Evolutionary conservation across 2,329 filamentous ascomycete species (phyloP).

Genomic region (Amesomyces nigricolor): DNA sequence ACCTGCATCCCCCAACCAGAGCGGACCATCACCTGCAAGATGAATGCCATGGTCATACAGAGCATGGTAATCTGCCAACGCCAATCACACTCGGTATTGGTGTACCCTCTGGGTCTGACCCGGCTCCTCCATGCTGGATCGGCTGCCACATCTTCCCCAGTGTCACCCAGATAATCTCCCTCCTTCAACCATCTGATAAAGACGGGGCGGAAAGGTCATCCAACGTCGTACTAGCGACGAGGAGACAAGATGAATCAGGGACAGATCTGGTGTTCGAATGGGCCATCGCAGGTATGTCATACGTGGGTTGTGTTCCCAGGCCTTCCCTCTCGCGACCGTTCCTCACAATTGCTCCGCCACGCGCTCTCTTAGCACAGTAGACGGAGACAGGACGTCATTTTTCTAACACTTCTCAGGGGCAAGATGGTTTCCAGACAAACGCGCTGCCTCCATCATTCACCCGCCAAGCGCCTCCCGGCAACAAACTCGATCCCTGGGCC

Average conservation of each 20-base stretch:
- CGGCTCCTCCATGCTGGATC: constrained; percentile 1
- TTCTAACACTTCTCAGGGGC: not conserved
- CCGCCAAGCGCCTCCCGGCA: not conserved
- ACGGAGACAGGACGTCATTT: no score
- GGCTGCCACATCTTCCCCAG: not conserved
- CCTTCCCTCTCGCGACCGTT: not conserved
- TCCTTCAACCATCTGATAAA: not conserved
- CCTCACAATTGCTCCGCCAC: no score
- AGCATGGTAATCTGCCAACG: not conserved
- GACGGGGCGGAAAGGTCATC: not conserved
- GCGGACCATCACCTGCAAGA: no score
- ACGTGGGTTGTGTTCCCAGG: not conserved
- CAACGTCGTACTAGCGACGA: not conserved
- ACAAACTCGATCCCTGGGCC: not conserved
- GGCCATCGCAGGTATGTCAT: constrained; percentile 3
- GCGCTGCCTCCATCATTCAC: not conserved
- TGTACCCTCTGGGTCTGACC: not conserved
- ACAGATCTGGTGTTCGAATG: not conserved
- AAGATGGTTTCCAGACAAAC: not conserved
- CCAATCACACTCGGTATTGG: not conserved
- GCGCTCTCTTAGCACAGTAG: no score
- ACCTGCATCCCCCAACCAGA: no score
- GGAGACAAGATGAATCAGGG: constrained; percentile 1
- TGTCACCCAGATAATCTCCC: not conserved
- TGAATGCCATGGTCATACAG: not conserved